Base-by-base conservation (phyloP, 371 early-diverging fungal genomes). In the Mortierella sp. region DNA sequence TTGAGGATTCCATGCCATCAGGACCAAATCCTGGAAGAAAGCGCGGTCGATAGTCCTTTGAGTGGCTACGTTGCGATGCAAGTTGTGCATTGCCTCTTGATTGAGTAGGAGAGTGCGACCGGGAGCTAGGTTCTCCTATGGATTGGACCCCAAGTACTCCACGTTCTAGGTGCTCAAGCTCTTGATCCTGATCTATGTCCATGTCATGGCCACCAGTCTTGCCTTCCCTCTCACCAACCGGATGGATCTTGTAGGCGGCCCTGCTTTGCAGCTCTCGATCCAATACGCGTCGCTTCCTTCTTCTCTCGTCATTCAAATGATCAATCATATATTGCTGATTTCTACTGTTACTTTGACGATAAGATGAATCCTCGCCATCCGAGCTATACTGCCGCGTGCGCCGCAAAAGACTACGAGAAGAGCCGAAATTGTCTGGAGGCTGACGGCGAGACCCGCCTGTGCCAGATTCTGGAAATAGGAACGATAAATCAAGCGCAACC, bases 11-110 rank as follows among this genome's bases (percentile, higher is more conserved):
- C 45, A 67, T 23, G 17, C 80, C 80, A 19, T 68, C 65, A 0
- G 70, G 75, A 5, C 75, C 68, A 56, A 79, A 79, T 28, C 80
- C 80, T 45, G 80, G 80, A 10, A 79, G 64, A 63, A 74, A 79
- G 1, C 80, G 80, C 1, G 80, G 80, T 2, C 56, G 74, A 56
- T 64, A 64, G n/a, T 66, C 64, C 43, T 29, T 61, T n/a, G 49
- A 15, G 22, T 22, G 58, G 17, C 42, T 58, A 51, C 23, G 42
- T 17, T n/a, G n/a, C n/a, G 64, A 47, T 9, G 45, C 13, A 0
- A 32, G 17, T 3, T 37, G 49, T 2, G 45, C 10, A 2, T 61
- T 1, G 15, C 55, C 9, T 37, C 34, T 51, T 15, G 35, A 8
- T 9, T 40, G 47, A 34, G 34, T 29, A 1, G 73, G 61, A 5